Conservation (phyloP, 2,329 filamentous ascomycete genomes). For the Peltaster fructicola region DNA sequence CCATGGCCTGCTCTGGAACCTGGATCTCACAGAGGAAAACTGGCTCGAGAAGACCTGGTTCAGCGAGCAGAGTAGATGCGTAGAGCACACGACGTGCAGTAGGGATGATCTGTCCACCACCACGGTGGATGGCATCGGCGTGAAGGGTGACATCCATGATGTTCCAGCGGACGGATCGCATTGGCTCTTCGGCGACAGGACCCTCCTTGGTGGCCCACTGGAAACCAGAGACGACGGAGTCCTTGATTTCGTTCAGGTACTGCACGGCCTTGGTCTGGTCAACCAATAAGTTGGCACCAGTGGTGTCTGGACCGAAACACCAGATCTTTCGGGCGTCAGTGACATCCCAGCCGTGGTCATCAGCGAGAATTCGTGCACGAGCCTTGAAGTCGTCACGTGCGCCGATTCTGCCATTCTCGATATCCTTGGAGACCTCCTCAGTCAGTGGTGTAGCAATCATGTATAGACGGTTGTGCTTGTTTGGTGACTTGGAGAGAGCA, state of each 20-base stretch:
- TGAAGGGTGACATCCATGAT: constrained; percentile 98
- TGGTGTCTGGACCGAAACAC: constrained; percentile 98
- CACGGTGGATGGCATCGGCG: constrained; percentile 98
- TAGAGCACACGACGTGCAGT: constrained; percentile 96
- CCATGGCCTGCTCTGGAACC: constrained; percentile 96
- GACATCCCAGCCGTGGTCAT: constrained; percentile 98
- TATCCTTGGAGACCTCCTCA: constrained; percentile 80
- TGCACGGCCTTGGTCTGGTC: constrained; percentile 99
- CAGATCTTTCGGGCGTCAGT: constrained; percentile 99
- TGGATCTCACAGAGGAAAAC: constrained; percentile 99
- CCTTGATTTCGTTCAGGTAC: constrained; percentile 99
- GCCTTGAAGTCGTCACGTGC: constrained; percentile 98
- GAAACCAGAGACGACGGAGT: constrained; percentile 98
- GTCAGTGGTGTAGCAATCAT: constrained; percentile 77
- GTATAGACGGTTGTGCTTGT: constrained; percentile 99
- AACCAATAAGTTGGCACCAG: constrained; percentile 91
- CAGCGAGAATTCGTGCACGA: constrained; percentile 86
- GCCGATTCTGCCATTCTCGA: constrained; percentile 79
- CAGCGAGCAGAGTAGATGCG: constrained; percentile 75
- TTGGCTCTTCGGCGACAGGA: constrained; percentile 93
- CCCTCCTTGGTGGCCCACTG: constrained; percentile 98
- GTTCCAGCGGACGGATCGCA: constrained; percentile 96
- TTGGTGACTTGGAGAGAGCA: constrained; percentile 97
- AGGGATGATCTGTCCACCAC: constrained; percentile 97
- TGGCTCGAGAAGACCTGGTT: constrained; percentile 84